phyloP scores from a whole-genome alignment of 495 filamentous ascomycete species.

The Cetradonia linearis region DNA sequence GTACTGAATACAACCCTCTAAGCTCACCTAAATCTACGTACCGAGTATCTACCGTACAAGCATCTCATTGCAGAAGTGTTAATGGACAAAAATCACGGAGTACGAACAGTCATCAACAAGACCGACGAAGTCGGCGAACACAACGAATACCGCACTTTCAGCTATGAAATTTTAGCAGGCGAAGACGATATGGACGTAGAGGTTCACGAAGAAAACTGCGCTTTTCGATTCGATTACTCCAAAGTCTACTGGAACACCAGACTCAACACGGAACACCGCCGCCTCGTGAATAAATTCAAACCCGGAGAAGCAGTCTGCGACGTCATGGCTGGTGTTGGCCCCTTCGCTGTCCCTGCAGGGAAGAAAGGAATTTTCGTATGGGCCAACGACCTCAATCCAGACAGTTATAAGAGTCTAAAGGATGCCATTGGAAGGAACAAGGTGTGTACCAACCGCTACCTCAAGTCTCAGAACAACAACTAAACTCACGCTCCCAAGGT shows the following conservation, averaged over 20 bases:
- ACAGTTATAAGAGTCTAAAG: constrained; percentile 61
- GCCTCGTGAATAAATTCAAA: constrained; percentile 66
- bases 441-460: constrained; percentile 31
- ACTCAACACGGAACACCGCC: constrained; percentile 75
- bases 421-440: constrained; percentile 70
- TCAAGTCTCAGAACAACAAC: background rate
- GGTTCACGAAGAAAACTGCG: constrained; percentile 44
- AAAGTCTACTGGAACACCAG: constrained; percentile 98
- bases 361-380: constrained; percentile 86
- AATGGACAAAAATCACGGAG: constrained; percentile 70
- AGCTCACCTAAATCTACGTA: constrained; percentile 85
- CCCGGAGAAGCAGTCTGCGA: constrained; percentile 86
- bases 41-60: constrained; percentile 71
- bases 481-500: constrained; percentile 38
- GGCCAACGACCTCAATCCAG: constrained; percentile 95
- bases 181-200: constrained; percentile 69
- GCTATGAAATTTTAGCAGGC: constrained; percentile 83
- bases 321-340: constrained; percentile 95
- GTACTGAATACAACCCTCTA: constrained; percentile 13
- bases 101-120: constrained; percentile 93
- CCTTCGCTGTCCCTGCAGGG: constrained; percentile 87
- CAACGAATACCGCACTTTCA: constrained; percentile 84
- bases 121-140: constrained; percentile 73
- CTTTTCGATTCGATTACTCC: constrained; percentile 44
- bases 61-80: constrained; percentile 71